Evolutionary conservation across 2,329 filamentous ascomycete species (phyloP), one percentile per base, ranked within the genome.

Genomic region (Colletotrichum eremochloae): DNA sequence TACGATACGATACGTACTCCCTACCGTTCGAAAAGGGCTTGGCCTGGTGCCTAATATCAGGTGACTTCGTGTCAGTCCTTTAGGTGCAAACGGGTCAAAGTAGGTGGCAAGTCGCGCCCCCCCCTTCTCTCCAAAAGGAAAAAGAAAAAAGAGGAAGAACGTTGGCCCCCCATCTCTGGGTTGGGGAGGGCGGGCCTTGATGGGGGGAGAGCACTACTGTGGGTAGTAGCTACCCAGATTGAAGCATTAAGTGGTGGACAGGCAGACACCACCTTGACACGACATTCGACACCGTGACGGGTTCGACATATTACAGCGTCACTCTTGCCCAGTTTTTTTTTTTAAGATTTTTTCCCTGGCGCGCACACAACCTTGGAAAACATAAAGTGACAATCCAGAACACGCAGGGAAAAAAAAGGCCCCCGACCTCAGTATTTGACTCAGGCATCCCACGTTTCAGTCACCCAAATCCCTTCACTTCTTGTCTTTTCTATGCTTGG

Each of bases 21-120:
- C 2, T 40, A 40, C 38, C 20, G 6, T 36, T 33, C 29, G 9
- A n/a, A 24, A 42, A 14, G 69, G 46, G 65, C 72, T 76, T 77
- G 79, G 77, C 72, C 76, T 77, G 79, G 77, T 82, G 81, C 81
- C 81, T 82, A 74, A 68, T 36, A 57, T 80, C 81, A 83, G 80
- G 81, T 83, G 81, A 80, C 62, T 72, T 78, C 81, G 81, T 80
- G 81, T 78, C 76, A 55, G 46, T 15, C 20, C 55, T 14, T 53
- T 66, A 46, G 66, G 24, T 56, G 48, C 55, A 46, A 18, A 33
- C 74, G 73, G 61, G 55, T 48, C 63, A 66, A 75, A 5, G 77
- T 6, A 52, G 67, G 71, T 73, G 71, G 71, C 71, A 63, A 71
- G 71, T 73, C 77, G 77, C 76, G 75, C 73, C 71, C 20, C 71